phyloP scores from a whole-genome alignment of 116 monocot species.

The Cymodocea nodosa region DNA sequence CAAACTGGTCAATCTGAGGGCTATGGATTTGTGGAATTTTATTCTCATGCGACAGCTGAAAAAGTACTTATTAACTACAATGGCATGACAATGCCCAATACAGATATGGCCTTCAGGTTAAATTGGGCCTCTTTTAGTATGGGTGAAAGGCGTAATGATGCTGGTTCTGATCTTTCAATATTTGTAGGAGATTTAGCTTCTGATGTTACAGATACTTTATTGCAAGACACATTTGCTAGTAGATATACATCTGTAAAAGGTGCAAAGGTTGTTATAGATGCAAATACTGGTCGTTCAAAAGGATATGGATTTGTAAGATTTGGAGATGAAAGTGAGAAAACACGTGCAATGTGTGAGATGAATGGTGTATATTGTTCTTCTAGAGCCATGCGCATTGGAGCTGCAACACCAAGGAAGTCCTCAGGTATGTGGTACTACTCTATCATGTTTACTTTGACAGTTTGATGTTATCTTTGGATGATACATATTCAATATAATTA shows the following conservation, averaged over 20 bases:
- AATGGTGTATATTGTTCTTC: constrained; percentile 29
- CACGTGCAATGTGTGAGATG: constrained; percentile 39
- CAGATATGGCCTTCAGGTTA: constrained; percentile 21
- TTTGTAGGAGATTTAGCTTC: constrained; percentile 39
- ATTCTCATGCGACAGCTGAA: constrained; percentile 23
- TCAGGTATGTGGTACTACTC: constrained; percentile 7
- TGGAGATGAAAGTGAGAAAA: constrained; percentile 32
- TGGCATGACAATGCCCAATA: constrained; percentile 23
- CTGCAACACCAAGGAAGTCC: constrained; percentile 28
- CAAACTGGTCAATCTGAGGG: constrained; percentile 36
- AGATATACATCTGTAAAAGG: constrained; percentile 28
- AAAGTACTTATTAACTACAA: constrained; percentile 19
- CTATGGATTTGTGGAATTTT: constrained; percentile 38
- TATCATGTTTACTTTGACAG: no score
- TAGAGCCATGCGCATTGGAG: constrained; percentile 38
- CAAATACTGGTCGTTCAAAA: constrained; percentile 32
- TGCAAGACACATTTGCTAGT: constrained; percentile 28
- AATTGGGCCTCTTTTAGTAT: constrained; percentile 32
- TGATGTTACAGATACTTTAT: constrained; percentile 29
- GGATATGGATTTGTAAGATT: constrained; percentile 43
- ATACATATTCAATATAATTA: no score
- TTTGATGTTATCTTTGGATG: no score
- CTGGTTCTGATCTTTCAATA: constrained; percentile 27
- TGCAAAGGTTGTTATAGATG: constrained; percentile 38
- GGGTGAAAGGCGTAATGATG: constrained; percentile 24